Conservation (phyloP, 2,329 filamentous ascomycete species). For the Hymenoscyphus infarciens region DNA sequence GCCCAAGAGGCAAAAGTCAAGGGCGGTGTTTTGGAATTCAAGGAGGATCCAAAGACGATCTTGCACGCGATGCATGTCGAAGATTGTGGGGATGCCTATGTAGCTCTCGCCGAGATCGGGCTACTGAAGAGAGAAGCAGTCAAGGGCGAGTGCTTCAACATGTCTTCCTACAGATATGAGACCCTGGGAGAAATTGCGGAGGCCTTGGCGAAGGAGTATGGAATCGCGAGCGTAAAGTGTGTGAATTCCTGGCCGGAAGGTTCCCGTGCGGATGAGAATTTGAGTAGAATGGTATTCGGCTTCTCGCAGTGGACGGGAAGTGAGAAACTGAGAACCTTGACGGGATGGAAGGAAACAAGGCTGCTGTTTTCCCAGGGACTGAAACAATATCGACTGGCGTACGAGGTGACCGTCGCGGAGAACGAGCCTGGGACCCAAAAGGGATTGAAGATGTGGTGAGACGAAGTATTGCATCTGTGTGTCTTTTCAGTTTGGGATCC, state of each 20-base stretch:
- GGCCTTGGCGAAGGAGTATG: conserved; percentile 42
- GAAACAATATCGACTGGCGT: conserved; percentile 16
- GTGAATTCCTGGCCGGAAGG: conserved; percentile 5
- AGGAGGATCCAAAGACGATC: conserved; percentile 38
- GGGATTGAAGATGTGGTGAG: neutral
- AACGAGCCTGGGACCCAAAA: neutral
- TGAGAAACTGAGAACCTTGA: conserved; percentile 20
- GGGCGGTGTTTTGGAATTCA: conserved; percentile 33
- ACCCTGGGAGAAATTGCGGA: conserved; percentile 40
- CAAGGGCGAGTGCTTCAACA: conserved; percentile 43
- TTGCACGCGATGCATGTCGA: conserved; percentile 48
- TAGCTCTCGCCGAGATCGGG: conserved; percentile 39
- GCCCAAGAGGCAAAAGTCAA: conserved; percentile 33
- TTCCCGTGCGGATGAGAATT: conserved; percentile 4
- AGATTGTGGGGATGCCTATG: conserved; percentile 47
- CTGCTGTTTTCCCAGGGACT: conserved; percentile 17
- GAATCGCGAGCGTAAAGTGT: conserved; percentile 33
- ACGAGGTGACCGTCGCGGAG: conserved; percentile 8
- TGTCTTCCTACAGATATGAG: conserved; percentile 44
- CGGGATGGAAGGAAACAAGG: conserved; percentile 18
- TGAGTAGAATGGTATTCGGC: conserved; percentile 15
- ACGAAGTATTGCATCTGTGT: neutral
- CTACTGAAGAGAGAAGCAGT: conserved; percentile 36
- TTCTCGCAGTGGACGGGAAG: conserved; percentile 20
- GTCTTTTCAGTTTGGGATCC: neutral